Evolutionary conservation across 257 asterid genomes (phyloP).

Genomic region (Knoxia roxburghii): DNA sequence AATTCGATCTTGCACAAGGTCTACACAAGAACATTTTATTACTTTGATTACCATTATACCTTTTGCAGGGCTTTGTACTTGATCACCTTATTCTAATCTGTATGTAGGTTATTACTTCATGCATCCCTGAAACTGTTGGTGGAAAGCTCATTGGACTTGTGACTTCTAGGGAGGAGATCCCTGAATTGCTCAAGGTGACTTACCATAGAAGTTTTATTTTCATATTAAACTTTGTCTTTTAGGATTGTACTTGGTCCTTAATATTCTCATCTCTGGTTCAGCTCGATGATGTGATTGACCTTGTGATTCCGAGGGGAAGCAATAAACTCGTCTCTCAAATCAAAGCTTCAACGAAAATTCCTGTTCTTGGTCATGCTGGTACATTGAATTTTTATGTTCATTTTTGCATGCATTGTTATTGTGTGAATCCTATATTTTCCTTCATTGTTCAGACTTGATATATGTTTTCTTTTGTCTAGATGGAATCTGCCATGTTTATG

Average conservation of each 20-base stretch:
- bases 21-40: constrained; percentile 1
- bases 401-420: neutral
- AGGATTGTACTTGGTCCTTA: neutral
- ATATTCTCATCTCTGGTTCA: constrained; percentile 21
- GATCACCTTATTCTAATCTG: neutral
- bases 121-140: constrained; percentile 64
- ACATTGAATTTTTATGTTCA: constrained; percentile 2
- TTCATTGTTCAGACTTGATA: neutral
- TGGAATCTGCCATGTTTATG: constrained; percentile 80
- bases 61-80: constrained; percentile 1
- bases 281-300: constrained; percentile 88
- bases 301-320: constrained; percentile 92
- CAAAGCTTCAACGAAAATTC: constrained; percentile 71
- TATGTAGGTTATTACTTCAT: constrained; percentile 56
- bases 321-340: constrained; percentile 85
- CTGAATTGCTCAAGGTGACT: constrained; percentile 71
- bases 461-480: constrained; percentile 29
- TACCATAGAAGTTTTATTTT: neutral
- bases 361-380: constrained; percentile 94
- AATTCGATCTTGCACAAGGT: constrained; percentile 74
- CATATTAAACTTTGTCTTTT: neutral
- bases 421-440: constrained; percentile 1
- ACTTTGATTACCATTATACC: neutral
- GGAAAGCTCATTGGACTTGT: constrained; percentile 68
- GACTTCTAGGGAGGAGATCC: constrained; percentile 76